A percentile compares a stretch with the other conserved stretches of the same genome.
These are phyloP conservation scores for Aspergillus eucalypticola DNA, from an alignment of 2,329 filamentous ascomycete genomes.

Conservation along the genomic window DNA sequence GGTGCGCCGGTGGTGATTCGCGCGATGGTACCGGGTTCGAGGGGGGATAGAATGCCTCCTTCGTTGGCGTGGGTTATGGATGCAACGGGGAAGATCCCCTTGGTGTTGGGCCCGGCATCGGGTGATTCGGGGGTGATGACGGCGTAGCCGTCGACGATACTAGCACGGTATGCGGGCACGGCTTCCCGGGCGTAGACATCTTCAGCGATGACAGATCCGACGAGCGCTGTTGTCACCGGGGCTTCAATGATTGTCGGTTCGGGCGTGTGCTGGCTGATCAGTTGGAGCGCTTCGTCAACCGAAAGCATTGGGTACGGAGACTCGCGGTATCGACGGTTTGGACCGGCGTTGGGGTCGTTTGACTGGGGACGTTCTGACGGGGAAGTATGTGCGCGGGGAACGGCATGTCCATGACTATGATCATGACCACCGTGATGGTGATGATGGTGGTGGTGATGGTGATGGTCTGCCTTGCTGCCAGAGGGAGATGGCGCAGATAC, in stretches of 20 bases:
- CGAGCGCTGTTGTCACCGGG: constrained; percentile 65
- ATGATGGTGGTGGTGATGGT: constrained; percentile 39
- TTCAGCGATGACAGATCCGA: constrained; percentile 78
- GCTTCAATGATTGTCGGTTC: constrained; percentile 57
- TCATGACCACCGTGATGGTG: constrained; percentile 59
- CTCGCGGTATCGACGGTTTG: constrained; percentile 71
- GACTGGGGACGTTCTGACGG: constrained; percentile 59
- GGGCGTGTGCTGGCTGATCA: constrained; percentile 75
- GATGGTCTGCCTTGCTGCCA: constrained; percentile 21
- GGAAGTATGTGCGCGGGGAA: constrained; percentile 72
- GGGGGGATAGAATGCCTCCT: constrained; percentile 59
- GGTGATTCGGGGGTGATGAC: constrained; percentile 60
- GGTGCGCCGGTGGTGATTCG: constrained; percentile 95
- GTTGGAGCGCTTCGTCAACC: constrained; percentile 74
- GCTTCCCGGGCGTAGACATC: constrained; percentile 77
- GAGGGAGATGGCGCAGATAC: constrained; percentile 40
- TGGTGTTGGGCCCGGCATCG: constrained; percentile 60
- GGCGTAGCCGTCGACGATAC: constrained; percentile 96
- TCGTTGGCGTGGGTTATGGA: constrained; percentile 84
- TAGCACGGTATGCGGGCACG: constrained; percentile 91
- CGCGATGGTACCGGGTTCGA: constrained; percentile 75
- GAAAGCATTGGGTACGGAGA: constrained; percentile 92
- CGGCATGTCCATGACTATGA: constrained; percentile 63
- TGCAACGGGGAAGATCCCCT: constrained; percentile 81
- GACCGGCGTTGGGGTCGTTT: constrained; percentile 61